These are phyloP conservation scores for Podaxis rugospora DNA, from an alignment of 768 basidiomycete genomes.

Conservation along the genomic window DNA sequence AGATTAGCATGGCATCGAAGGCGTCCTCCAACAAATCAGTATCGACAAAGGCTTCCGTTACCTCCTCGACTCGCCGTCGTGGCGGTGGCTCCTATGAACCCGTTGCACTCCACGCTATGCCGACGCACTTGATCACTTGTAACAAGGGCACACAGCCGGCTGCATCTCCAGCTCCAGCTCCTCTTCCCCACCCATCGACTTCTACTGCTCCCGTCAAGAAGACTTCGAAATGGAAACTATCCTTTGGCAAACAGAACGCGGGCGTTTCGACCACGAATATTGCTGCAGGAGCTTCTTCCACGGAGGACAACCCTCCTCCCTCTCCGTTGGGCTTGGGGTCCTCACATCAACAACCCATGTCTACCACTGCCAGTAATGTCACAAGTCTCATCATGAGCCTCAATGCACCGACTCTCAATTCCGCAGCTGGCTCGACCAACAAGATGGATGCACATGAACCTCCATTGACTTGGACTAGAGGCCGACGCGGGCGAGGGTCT, in stretches of 20 bases:
- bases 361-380: constrained; percentile 75
- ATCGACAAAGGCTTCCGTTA: constrained; percentile 25
- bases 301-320: constrained; percentile 33
- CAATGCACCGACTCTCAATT: constrained; percentile 37
- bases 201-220: constrained; percentile 56
- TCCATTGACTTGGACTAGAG: constrained; percentile 44
- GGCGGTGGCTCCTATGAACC: constrained; percentile 34
- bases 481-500: constrained; percentile 33
- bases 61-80: constrained; percentile 22
- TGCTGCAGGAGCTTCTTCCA: constrained; percentile 33
- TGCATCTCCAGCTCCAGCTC: constrained; percentile 16
- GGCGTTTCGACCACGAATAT: constrained; percentile 25
- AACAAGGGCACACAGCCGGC: constrained; percentile 16
- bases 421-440: constrained; percentile 17
- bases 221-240: constrained; percentile 82
- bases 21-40: constrained; percentile 32
- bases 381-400: constrained; percentile 70
- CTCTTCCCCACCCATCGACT: constrained; percentile 17
- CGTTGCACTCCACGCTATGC: constrained; percentile 40
- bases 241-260: constrained; percentile 58
- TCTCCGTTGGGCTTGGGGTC: constrained; percentile 23
- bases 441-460: constrained; percentile 40
- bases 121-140: constrained; percentile 26
- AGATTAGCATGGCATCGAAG: constrained; percentile 68
- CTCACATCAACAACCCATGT: constrained; percentile 35